Conservation (phyloP, 2,329 filamentous ascomycete species). For the Thermothelomyces thermophilus region DNA sequence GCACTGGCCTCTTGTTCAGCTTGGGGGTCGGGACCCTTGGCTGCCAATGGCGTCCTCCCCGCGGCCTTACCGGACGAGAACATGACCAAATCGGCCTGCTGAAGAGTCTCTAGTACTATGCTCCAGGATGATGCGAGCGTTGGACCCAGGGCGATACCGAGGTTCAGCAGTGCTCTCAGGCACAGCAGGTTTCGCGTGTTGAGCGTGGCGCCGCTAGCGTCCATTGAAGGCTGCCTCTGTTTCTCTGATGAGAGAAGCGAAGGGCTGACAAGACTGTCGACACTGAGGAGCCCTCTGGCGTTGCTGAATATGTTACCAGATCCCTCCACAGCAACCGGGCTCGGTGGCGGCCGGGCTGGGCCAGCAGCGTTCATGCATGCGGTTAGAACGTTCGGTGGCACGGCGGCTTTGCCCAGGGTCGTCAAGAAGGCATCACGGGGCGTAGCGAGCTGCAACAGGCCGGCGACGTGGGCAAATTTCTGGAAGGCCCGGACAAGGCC, state of each 20-base stretch:
- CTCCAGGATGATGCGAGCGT: constrained; percentile 80
- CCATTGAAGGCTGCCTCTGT: constrained; percentile 52
- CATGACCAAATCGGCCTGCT: constrained; percentile 86
- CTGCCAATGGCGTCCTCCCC: constrained; percentile 44
- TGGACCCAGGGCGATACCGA: constrained; percentile 89
- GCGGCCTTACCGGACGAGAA: constrained; percentile 54
- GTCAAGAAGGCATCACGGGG: constrained; percentile 93
- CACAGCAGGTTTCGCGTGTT: constrained; percentile 89
- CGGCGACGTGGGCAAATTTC: constrained; percentile 90
- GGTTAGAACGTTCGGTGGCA: constrained; percentile 70
- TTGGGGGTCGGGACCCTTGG: constrained; percentile 40
- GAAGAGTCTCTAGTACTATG: constrained; percentile 84
- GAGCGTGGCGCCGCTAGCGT: constrained; percentile 49
- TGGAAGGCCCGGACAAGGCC: constrained; percentile 87
- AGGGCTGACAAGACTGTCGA: constrained; percentile 61
- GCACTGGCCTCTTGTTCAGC: constrained; percentile 45
- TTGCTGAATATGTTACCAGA: constrained; percentile 59
- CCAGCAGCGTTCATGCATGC: constrained; percentile 50
- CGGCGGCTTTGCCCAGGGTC: constrained; percentile 85
- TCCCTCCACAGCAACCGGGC: constrained; percentile 41
- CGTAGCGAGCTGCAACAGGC: constrained; percentile 73
- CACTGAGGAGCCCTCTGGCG: constrained; percentile 64
- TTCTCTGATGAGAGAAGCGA: constrained; percentile 51
- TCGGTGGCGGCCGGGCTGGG: constrained; percentile 37
- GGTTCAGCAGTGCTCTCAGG: constrained; percentile 81